phyloP scores from a whole-genome alignment of 768 basidiomycete species.

The Tricholoma flavovirens region DNA sequence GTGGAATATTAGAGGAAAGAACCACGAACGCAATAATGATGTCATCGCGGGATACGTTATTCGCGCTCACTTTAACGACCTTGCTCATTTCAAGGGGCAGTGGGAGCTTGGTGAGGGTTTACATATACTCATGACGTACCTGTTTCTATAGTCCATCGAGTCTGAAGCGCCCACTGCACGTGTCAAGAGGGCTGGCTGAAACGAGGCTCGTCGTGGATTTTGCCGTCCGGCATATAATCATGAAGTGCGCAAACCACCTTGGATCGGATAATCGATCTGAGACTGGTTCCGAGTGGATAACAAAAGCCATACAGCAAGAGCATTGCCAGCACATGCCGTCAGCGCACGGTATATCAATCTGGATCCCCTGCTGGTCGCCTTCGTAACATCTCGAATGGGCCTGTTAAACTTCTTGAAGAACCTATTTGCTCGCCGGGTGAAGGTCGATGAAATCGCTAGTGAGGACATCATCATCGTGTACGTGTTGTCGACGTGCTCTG shows the following conservation, averaged over 20 bases:
- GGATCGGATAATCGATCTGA: background rate
- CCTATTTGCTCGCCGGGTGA: background rate
- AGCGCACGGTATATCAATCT: background rate
- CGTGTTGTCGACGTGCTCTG: background rate
- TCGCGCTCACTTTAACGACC: background rate
- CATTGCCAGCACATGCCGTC: background rate
- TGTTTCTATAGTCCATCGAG: background rate
- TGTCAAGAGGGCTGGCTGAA: background rate
- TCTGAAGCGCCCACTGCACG: background rate
- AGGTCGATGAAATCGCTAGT: conserved; percentile 1
- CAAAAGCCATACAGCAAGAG: background rate
- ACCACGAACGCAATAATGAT: background rate
- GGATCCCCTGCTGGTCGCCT: background rate
- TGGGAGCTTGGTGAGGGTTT: background rate
- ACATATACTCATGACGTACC: background rate
- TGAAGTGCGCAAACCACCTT: background rate
- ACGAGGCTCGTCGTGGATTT: background rate
- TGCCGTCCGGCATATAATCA: background rate
- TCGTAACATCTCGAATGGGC: background rate
- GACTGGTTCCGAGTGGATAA: background rate
- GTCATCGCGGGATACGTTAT: background rate
- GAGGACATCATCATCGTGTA: conserved; percentile 4
- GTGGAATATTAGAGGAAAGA: background rate
- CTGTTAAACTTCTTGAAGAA: background rate
- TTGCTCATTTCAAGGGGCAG: background rate